These are phyloP conservation scores for Irineochytrium annulatum DNA, from an alignment of 192 early-diverging fungal species.

Conservation along the genomic window DNA sequence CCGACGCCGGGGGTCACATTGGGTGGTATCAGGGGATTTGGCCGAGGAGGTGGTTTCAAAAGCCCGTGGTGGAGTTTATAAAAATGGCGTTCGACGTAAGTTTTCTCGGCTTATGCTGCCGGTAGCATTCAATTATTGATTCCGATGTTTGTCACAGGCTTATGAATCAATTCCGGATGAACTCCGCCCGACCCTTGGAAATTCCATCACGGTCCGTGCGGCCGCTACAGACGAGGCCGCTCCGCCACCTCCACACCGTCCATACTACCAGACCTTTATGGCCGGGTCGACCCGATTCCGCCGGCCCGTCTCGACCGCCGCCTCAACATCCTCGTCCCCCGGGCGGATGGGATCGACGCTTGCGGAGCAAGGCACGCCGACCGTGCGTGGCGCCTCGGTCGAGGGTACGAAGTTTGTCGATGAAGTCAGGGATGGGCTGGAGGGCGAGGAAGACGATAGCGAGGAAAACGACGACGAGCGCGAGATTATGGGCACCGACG, in stretches of 20 bases:
- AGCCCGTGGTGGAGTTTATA: slow-evolving; percentile 44
- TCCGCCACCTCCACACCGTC: neutral
- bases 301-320: neutral
- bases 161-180: neutral
- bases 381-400: neutral
- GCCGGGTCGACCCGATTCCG: neutral
- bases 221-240: neutral
- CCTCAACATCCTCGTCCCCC: neutral
- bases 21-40: slow-evolving; percentile 68
- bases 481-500: too few relatives aligned
- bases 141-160: neutral
- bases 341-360: neutral
- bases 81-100: slow-evolving; percentile 32
- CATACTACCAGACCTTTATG: neutral
- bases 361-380: neutral
- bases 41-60: slow-evolving; percentile 34
- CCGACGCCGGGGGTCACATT: slow-evolving; percentile 82
- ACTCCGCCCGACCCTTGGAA: neutral
- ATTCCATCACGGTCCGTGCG: neutral
- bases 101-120: neutral
- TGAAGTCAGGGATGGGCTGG: neutral
- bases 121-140: neutral
- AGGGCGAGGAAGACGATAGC: neutral
- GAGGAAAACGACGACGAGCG: neutral
- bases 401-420: neutral